Evolutionary conservation across 768 basidiomycete genomes (phyloP), one percentile per base, ranked within the genome.

Genomic region (Auricularia cornea): DNA sequence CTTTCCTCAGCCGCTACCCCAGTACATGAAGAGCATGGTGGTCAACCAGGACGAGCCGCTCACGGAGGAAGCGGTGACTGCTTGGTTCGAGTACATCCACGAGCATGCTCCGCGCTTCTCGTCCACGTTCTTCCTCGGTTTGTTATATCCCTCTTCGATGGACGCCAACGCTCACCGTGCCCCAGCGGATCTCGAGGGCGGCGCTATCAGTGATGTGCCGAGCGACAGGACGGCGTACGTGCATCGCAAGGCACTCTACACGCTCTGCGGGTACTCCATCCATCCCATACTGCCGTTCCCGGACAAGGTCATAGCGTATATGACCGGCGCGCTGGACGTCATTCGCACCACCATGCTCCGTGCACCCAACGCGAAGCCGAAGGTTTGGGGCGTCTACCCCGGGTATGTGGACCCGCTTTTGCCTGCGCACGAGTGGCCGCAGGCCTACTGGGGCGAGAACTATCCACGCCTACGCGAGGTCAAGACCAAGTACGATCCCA

Each of bases 401-500:
- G 40, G 61, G 0, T 62, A 62, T 3, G 61, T 62, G n/a, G 61
- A 62, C 33, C 41, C 33, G 1, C 32, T 62, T 14, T 41, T 48
- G 30, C n/a, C 26, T 0, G 44, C 44, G 44, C 44, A 48, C 1
- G 44, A 48, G 44, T 48, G 44, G 44, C 12, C 64, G 62, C 65
- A 65, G 29, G 67, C 76, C 16, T 76, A 70, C 63, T 77, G 76
- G 76, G 76, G 75, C 11, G 26, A 56, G 3, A 77, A 77, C 66
- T 76, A 77, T 62, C 60, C 64, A 5, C 63, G 61, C 31, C 67
- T 76, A 3, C 65, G 75, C 0, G 54, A 52, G 5, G 67, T 76
- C 60, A 76, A 77, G 66, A 60, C 64, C 38, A 74, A 76, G 66
- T 77, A 75, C 20, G 44, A 48, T 48, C 44, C 44, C 6, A 10